These are phyloP conservation scores for Coix lacrymajobi DNA, from an alignment of 176 grass and related monocot species.

Conservation along the genomic window DNA sequence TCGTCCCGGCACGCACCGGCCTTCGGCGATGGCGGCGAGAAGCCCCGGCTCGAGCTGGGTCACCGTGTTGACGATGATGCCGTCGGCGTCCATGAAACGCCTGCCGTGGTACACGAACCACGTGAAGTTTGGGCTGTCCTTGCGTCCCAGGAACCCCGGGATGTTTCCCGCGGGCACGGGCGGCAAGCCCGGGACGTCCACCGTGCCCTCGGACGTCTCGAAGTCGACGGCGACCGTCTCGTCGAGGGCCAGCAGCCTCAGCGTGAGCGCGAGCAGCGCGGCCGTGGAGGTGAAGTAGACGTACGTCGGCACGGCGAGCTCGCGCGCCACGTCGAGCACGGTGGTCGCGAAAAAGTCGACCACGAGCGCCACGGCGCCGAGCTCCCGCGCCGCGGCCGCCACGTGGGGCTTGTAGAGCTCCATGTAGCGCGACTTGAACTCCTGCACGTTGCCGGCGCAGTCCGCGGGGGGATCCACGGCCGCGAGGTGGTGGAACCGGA, in stretches of 20 bases:
- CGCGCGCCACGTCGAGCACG: constrained; percentile 35
- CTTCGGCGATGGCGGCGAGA: constrained; percentile 13
- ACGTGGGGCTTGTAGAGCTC: constrained; percentile 44
- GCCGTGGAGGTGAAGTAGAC: constrained; percentile 53
- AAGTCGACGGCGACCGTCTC: constrained; percentile 20
- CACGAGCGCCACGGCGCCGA: constrained; percentile 35
- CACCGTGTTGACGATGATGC: constrained; percentile 59
- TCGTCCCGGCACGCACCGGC: constrained; percentile 12
- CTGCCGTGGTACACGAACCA: constrained; percentile 60
- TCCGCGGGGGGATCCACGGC: constrained; percentile 23
- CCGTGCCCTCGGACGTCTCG: background rate
- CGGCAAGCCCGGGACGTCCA: constrained; percentile 43
- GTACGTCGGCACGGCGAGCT: constrained; percentile 40
- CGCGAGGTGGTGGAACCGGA: constrained; percentile 46
- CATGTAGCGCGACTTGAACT: constrained; percentile 51
- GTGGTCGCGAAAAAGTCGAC: constrained; percentile 60
- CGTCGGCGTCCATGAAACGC: constrained; percentile 35
- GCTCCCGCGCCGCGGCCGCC: constrained; percentile 3
- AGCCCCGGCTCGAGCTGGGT: constrained; percentile 28
- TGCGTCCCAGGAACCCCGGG: constrained; percentile 21
- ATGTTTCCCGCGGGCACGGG: constrained; percentile 26
- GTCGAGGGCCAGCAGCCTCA: constrained; percentile 35
- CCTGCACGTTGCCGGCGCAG: constrained; percentile 32
- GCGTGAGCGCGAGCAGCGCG: constrained; percentile 32
- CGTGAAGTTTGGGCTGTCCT: constrained; percentile 25